A percentile compares a stretch with the other conserved stretches of the same genome.
Evolutionary conservation across 1,284 basidiomycete species (phyloP).

Genomic region (Papiliotrema nemorosa): DNA sequence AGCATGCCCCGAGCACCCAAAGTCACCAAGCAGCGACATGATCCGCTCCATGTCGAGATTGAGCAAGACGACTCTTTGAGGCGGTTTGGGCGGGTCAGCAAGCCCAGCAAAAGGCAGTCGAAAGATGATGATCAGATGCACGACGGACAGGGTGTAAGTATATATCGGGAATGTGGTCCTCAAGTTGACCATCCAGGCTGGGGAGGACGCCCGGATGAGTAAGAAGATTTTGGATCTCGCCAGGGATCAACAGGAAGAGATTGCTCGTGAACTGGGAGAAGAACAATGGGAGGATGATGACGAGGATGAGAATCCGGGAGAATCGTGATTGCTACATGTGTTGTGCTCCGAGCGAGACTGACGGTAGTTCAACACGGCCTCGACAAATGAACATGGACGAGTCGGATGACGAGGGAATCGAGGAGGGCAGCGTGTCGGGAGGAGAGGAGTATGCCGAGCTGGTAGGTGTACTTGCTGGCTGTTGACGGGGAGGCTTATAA

Average conservation of each 20-base stretch:
- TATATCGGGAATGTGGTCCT: neutral
- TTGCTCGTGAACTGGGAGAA: slow-evolving; percentile 57
- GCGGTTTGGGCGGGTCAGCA: slow-evolving; percentile 67
- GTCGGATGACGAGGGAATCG: slow-evolving; percentile 42
- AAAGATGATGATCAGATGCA: slow-evolving; percentile 55
- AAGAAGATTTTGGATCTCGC: slow-evolving; percentile 89
- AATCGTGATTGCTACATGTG: slow-evolving; percentile 12
- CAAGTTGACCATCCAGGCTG: slow-evolving; percentile 53
- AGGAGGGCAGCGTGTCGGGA: slow-evolving; percentile 42
- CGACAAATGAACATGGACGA: slow-evolving; percentile 25
- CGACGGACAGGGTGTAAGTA: slow-evolving; percentile 55
- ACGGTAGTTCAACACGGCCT: slow-evolving; percentile 21
- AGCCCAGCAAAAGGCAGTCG: slow-evolving; percentile 70
- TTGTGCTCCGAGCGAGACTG: neutral
- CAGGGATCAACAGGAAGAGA: slow-evolving; percentile 87
- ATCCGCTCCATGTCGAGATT: slow-evolving; percentile 78
- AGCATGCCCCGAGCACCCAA: slow-evolving; percentile 40
- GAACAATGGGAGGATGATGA: slow-evolving; percentile 47
- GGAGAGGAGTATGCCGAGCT: slow-evolving; percentile 56
- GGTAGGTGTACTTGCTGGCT: slow-evolving; percentile 35
- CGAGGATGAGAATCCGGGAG: slow-evolving; percentile 41
- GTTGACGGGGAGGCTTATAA: neutral
- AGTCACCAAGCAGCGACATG: slow-evolving; percentile 57
- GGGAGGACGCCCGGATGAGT: slow-evolving; percentile 80
- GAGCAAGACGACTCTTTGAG: slow-evolving; percentile 67